These are phyloP conservation scores for Boletellus deceptivus DNA, from an alignment of 1,284 basidiomycete species.

Conservation along the genomic window DNA sequence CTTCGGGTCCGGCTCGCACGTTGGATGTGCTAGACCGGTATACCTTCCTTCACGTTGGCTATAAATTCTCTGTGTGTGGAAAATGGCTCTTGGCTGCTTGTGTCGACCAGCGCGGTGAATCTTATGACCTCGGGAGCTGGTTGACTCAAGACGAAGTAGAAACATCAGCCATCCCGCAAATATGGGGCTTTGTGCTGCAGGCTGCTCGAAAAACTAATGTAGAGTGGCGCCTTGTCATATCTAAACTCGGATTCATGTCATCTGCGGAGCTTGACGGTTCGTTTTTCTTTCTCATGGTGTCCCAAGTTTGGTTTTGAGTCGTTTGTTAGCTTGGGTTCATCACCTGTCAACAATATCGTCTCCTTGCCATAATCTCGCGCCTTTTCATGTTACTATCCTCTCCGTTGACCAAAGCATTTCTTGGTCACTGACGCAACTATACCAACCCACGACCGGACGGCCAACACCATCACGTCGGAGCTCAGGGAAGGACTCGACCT, in stretches of 20 bases:
- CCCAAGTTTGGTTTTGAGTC: constrained; percentile 4
- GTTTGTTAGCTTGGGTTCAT: constrained; percentile 60
- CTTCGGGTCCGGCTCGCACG: constrained; percentile 44
- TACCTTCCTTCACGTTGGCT: constrained; percentile 74
- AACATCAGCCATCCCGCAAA: constrained; percentile 46
- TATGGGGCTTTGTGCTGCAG: constrained; percentile 66
- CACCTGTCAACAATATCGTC: constrained; percentile 43
- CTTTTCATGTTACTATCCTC: constrained; percentile 54
- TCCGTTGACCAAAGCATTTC: constrained; percentile 54
- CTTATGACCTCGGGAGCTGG: constrained; percentile 65
- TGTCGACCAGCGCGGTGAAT: constrained; percentile 75
- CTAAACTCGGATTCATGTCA: constrained; percentile 61
- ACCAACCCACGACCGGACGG: constrained; percentile 16
- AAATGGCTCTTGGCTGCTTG: constrained; percentile 77
- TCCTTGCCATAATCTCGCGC: constrained; percentile 37
- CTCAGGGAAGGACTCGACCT: constrained; percentile 19
- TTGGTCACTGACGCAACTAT: constrained; percentile 46
- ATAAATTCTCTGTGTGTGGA: constrained; percentile 57
- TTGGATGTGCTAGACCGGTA: constrained; percentile 70
- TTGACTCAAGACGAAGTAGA: constrained; percentile 47
- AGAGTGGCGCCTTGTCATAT: constrained; percentile 76
- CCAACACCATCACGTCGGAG: constrained; percentile 25
- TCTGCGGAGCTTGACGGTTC: constrained; percentile 64
- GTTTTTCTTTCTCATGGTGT: constrained; percentile 22
- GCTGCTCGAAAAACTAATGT: constrained; percentile 63